Evolutionary conservation across 148 eudicot genomes (phyloP).

Genomic region (Arctostaphylos glauca): DNA sequence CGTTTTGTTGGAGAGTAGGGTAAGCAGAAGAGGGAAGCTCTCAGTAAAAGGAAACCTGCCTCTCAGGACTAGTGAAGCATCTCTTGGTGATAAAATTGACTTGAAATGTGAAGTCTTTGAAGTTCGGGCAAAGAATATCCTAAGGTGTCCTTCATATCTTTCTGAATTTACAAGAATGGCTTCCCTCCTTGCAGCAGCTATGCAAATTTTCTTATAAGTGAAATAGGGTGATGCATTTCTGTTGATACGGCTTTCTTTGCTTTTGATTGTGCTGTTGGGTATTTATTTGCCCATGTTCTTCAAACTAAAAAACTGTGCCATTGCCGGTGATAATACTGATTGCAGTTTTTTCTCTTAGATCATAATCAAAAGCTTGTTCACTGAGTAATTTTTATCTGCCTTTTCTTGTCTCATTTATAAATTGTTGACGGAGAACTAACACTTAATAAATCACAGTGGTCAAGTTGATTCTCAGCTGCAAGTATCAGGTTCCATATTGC

Average conservation of each 20-base stretch:
- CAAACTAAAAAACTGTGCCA: conserved; percentile 1
- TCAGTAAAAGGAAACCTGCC: conserved; percentile 88
- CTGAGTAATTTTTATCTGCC: background rate
- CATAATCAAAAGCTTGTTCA: background rate
- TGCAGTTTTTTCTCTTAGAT: background rate
- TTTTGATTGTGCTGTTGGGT: background rate
- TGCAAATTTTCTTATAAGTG: conserved; percentile 10
- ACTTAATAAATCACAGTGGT: conserved; percentile 55
- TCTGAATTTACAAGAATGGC: background rate
- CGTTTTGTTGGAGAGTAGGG: conserved; percentile 85
- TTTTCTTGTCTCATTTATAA: background rate
- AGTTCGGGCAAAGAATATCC: conserved; percentile 83
- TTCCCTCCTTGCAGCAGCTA: background rate
- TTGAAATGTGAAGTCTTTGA: conserved; percentile 92
- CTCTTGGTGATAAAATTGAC: conserved; percentile 88
- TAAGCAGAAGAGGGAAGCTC: conserved; percentile 91
- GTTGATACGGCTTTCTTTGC: background rate
- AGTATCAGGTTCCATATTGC: conserved; percentile 85
- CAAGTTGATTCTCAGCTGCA: conserved; percentile 98
- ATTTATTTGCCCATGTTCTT: background rate
- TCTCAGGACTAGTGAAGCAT: conserved; percentile 68
- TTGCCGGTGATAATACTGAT: conserved; percentile 5
- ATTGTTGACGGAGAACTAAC: conserved; percentile 26
- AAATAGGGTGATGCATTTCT: background rate
- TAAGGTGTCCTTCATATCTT: conserved; percentile 48